Base-by-base conservation (phyloP, 1,139 yeast genomes). In the Candida glucosophila region DNA sequence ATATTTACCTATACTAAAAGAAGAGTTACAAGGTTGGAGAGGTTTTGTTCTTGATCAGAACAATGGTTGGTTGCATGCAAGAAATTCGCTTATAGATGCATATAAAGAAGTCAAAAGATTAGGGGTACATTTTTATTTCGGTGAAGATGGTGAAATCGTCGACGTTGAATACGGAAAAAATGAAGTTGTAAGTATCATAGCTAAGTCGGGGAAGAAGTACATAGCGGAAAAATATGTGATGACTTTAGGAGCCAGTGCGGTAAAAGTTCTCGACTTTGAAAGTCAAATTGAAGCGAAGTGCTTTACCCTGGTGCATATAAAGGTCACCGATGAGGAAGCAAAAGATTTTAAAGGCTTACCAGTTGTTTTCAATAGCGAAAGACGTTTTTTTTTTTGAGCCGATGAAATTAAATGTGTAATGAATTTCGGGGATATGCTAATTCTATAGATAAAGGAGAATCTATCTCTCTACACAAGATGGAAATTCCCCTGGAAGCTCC, bases 371-470 rank as follows among this genome's bases (percentile, higher is more conserved):
- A 55, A 54, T 37, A 55, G 68, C 5, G 64, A 60, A 28, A 39
- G 52, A 34, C 75, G 74, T 0, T 68, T 65, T 38, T 64, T 64
- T 33, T 44, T 44, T 22, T 47, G 40, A 21, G 37, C 48, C 13
- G 36, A 31, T 19, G 33, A 30, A 19, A 30, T 28, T 20, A 19
- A 26, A 31, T 44, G 30, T 41, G 45, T 27, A 44, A 41, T 25
- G 35, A 27, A 18, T 41, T 41, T 8, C 45, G 42, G 2, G 49
- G 49, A 6, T 43, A 40, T 37, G 33, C 38, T 2, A 36, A 41
- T 22, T 22, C 22, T 19, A 8, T 25, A 29, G 12, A 16, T 8
- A n/a, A n/a, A n/a, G n/a, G n/a, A n/a, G n/a, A n/a, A n/a, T n/a
- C n/a, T n/a, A n/a, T n/a, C n/a, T n/a, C n/a, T n/a, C n/a, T n/a